These are phyloP conservation scores for Aotearoamyces nothofagi DNA, from an alignment of 2,329 filamentous ascomycete species.

Conservation along the genomic window DNA sequence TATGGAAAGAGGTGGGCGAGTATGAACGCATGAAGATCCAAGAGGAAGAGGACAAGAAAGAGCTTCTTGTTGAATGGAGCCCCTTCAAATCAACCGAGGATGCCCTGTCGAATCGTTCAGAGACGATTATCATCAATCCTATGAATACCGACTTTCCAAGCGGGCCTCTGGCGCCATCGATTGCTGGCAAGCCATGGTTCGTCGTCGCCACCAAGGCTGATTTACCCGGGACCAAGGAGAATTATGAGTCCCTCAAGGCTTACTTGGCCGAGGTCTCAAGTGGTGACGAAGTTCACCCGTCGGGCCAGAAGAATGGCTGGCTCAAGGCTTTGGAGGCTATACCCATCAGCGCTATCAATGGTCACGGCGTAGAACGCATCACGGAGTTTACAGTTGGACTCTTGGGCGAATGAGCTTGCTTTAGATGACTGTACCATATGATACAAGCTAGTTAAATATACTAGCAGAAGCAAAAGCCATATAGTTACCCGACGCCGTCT, in stretches of 20 bases:
- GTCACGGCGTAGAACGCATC: conserved; percentile 65
- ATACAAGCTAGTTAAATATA: no score
- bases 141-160: conserved; percentile 8
- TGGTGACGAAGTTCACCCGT: conserved; percentile 56
- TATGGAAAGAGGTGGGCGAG: conserved; percentile 83
- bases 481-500: no score
- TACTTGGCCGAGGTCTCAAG: conserved; percentile 56
- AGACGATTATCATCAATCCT: conserved; percentile 14
- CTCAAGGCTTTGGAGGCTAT: conserved; percentile 50
- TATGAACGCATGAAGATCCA: conserved; percentile 59
- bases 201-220: conserved; percentile 92
- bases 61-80: conserved; percentile 44
- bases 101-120: conserved; percentile 14
- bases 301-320: conserved; percentile 43
- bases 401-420: conserved; percentile 37
- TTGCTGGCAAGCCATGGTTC: conserved; percentile 93
- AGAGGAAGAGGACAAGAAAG: conserved; percentile 54
- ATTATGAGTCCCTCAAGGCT: conserved; percentile 52
- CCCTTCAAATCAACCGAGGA: conserved; percentile 28
- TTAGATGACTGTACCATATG: no score
- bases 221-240: conserved; percentile 60
- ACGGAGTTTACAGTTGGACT: conserved; percentile 58
- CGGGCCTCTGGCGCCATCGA: conserved; percentile 23
- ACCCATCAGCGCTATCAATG: conserved; percentile 79
- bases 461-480: no score